These are phyloP conservation scores for Candida coleopterorum DNA, from an alignment of 805 yeast genomes.

Conservation along the genomic window DNA sequence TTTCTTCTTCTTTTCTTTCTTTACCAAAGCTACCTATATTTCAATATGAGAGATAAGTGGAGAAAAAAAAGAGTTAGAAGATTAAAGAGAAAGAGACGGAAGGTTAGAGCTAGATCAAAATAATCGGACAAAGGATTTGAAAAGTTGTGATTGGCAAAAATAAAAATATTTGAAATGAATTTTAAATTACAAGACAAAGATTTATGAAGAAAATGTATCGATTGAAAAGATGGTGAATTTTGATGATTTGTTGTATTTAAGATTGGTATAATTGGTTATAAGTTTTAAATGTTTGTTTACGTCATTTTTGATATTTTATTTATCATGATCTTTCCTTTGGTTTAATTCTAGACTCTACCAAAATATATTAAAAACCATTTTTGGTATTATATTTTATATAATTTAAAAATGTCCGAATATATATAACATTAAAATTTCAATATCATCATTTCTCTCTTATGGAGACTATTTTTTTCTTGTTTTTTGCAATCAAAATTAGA, in stretches of 20 bases:
- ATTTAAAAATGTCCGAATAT: slow-evolving; percentile 5
- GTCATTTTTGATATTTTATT: too few relatives aligned
- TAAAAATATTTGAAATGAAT: too few relatives aligned
- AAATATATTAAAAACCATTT: slow-evolving; percentile 1
- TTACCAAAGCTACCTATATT: slow-evolving; percentile 26
- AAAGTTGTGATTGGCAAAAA: not conserved
- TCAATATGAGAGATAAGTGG: slow-evolving; percentile 93
- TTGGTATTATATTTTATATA: slow-evolving; percentile 1
- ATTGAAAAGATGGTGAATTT: slow-evolving; percentile 2
- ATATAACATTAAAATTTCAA: not conserved
- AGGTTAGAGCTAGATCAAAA: slow-evolving; percentile 99
- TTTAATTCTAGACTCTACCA: slow-evolving; percentile 6
- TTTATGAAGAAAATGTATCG: too few relatives aligned
- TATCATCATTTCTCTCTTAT: not conserved
- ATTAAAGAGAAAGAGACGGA: slow-evolving; percentile 99
- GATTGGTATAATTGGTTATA: too few relatives aligned
- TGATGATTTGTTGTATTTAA: too few relatives aligned
- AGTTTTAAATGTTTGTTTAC: too few relatives aligned
- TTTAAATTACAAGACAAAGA: too few relatives aligned
- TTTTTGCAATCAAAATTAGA: slow-evolving; percentile 5
- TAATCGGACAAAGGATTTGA: slow-evolving; percentile 50
- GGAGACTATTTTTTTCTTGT: too few relatives aligned
- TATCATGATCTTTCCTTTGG: slow-evolving; percentile 1
- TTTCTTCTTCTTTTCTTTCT: slow-evolving; percentile 14
- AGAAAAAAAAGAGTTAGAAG: slow-evolving; percentile 99